Evolutionary conservation across 352 stramenopile genomes (phyloP), one percentile per base, ranked within the genome.

Genomic region (Globisporangium takayamanum): DNA sequence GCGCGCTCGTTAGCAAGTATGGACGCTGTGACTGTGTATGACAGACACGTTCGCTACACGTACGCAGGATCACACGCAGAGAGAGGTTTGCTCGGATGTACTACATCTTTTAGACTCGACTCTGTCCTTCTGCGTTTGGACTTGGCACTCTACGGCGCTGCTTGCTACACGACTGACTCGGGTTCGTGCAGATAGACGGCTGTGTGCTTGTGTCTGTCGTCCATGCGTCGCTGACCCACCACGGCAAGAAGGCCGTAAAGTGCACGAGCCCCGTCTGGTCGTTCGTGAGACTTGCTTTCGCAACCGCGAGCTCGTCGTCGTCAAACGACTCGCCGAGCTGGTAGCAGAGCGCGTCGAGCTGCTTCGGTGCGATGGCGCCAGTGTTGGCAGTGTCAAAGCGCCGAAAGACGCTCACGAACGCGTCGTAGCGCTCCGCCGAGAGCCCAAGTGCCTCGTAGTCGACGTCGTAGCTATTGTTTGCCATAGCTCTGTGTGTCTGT

Each of bases 291-390:
- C 74, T 86, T 30, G 74, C 64, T 47, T 60, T 50, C 26, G 76
- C 78, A 46, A 79, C 69, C 5, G 65, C 61, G 0, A 87, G 60
- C 53, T 89, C 78, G 47, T 89, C 78, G 11, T 74, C 62, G 41
- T 89, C 78, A 8, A 89, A 68, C 52, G 68, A 63, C 52, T 89
- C 78, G 25, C 76, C 78, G 30, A 89, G 57, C 46, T 82, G 66
- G 47, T 74, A 87, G 56, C 74, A 85, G 15, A 89, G 67, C 26
- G 76, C 63, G 5, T 80, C 73, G n/a, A 89, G 52, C 58, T 85
- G 75, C 57, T 68, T 76, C 28, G 68, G 68, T 12, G 76, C 72
- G 62, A 89, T 89, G 5, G 74, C 64, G 22, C 75, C 75, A 0
- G 69, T 76, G 60, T 77, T 64, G 41, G 75, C 62, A 22, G 74